Percentiles rank a stretch among this genome's conserved stretches.
Conservation (phyloP, 1,139 yeast genomes). For the Pichia inconspicua region DNA sequence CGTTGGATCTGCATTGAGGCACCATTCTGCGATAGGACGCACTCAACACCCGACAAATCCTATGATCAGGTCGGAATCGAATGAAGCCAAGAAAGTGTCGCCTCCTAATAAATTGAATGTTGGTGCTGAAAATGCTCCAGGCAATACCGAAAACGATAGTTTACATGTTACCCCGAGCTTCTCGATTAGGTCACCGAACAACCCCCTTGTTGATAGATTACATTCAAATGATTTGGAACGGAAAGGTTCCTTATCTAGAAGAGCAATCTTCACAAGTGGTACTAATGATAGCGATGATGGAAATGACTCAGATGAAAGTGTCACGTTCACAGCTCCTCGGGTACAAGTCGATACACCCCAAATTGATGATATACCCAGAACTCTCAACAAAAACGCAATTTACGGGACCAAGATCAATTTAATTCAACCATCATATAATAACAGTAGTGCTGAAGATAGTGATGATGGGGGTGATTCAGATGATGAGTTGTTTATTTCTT, state of each 20-base stretch:
- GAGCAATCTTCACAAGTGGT: constrained; percentile 10
- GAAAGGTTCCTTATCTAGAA: neutral
- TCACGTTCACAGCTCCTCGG: neutral
- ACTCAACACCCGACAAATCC: constrained; percentile 1
- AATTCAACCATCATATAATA: neutral
- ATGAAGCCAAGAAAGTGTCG: neutral
- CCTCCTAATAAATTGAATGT: neutral
- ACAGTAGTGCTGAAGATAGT: constrained; percentile 2
- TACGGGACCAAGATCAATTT: constrained; percentile 15
- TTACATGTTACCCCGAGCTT: no score
- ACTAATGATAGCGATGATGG: constrained; percentile 4
- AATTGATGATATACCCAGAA: neutral
- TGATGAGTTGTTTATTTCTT: constrained; percentile 12
- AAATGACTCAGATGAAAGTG: neutral
- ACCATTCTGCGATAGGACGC: neutral
- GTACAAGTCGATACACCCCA: neutral
- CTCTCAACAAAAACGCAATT: constrained; percentile 8
- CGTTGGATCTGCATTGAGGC: neutral
- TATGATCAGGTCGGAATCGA: constrained; percentile 1
- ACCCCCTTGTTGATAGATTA: neutral
- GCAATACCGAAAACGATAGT: neutral
- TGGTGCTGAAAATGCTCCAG: neutral
- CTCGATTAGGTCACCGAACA: neutral
- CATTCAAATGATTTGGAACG: neutral
- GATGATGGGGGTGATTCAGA: constrained; percentile 1